Evolutionary conservation across 305 asterid species (phyloP).

Genomic region (Rubia tinctorum): DNA sequence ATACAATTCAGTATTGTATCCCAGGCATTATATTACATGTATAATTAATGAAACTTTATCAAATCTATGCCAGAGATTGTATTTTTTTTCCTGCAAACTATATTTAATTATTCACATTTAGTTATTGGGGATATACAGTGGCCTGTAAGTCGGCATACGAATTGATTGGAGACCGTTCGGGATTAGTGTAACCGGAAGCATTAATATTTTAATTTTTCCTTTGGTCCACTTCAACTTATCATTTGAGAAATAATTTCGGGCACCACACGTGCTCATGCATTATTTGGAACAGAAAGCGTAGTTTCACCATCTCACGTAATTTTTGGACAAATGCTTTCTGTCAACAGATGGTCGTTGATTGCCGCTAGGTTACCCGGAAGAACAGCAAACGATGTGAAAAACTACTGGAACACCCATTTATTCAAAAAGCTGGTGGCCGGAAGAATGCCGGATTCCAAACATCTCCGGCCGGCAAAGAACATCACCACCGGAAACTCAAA

Average conservation of each 20-base stretch:
- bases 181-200: too few relatives aligned
- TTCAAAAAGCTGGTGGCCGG: conserved; percentile 9
- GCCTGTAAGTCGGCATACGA: too few relatives aligned
- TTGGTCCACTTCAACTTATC: not conserved
- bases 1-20: too few relatives aligned
- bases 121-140: too few relatives aligned
- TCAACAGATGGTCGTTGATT: conserved; percentile 50
- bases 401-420: conserved; percentile 40
- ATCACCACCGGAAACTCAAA: not conserved
- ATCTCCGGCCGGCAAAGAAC: not conserved
- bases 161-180: too few relatives aligned
- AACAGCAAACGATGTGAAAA: conserved; percentile 53
- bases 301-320: not conserved
- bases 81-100: too few relatives aligned
- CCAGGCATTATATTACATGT: too few relatives aligned
- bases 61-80: too few relatives aligned
- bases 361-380: conserved; percentile 63
- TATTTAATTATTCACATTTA: too few relatives aligned
- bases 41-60: too few relatives aligned
- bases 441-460: not conserved
- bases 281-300: not conserved
- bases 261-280: not conserved
- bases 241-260: not conserved
- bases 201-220: too few relatives aligned
- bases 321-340: not conserved